Percentiles rank a stretch among this genome's conserved stretches.
Evolutionary conservation across 495 filamentous ascomycete species (phyloP).

Genomic region (Pyrenopolyporus hunteri): DNA sequence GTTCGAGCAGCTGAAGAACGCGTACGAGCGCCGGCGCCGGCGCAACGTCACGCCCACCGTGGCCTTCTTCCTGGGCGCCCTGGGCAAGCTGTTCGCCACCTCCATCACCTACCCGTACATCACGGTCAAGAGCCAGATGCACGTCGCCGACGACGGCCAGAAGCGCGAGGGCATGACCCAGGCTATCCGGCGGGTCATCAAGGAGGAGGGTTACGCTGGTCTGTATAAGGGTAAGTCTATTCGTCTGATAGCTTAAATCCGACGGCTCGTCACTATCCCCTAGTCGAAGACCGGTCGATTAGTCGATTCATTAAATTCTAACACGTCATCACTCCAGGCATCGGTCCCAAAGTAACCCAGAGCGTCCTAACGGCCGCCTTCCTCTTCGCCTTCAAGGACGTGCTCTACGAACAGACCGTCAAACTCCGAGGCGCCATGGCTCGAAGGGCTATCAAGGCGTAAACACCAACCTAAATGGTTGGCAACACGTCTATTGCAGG

Average conservation of each 20-base stretch:
- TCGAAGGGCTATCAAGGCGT: constrained; percentile 49
- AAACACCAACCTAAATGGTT: background rate
- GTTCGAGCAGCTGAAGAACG: constrained; percentile 92
- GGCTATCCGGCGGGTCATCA: constrained; percentile 77
- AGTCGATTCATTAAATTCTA: background rate
- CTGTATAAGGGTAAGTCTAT: constrained; percentile 82
- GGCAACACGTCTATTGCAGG: background rate
- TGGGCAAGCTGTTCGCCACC: constrained; percentile 94
- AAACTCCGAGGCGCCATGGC: constrained; percentile 51
- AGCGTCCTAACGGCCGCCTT: constrained; percentile 96
- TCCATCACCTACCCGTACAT: constrained; percentile 97
- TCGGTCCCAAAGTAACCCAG: constrained; percentile 94
- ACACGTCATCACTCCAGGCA: constrained; percentile 59
- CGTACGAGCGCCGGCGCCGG: constrained; percentile 52
- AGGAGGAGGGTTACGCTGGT: constrained; percentile 85
- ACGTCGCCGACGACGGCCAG: constrained; percentile 76
- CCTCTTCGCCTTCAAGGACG: constrained; percentile 98
- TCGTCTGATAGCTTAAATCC: background rate
- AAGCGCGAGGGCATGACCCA: constrained; percentile 71
- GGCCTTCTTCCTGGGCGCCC: constrained; percentile 87
- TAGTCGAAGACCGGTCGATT: no score
- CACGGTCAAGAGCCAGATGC: constrained; percentile 95
- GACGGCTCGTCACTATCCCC: background rate
- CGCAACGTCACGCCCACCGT: constrained; percentile 75
- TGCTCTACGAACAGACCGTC: constrained; percentile 62